Base-by-base conservation (phyloP, 2,329 filamentous ascomycete species). In the Talaromyces sp. region DNA sequence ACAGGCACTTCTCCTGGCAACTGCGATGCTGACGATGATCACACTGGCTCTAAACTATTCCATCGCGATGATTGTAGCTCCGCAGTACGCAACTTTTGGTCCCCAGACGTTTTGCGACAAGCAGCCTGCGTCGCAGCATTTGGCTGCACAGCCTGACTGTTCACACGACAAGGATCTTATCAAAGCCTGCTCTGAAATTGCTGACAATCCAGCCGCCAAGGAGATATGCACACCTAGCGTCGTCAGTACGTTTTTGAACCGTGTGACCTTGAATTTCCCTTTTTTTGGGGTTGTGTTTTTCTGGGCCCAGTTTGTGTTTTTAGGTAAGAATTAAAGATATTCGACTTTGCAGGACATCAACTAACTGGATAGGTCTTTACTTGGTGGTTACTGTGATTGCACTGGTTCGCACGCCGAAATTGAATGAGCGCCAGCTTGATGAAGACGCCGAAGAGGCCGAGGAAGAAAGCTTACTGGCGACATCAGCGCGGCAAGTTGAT, bases 271-370 rank as follows among this genome's bases (percentile, higher is more conserved):
- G 70, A 96, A 95, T 72, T 99, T 94, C 83, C 92, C 94, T 6
- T 91, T 97, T 72, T 96, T 99, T 70, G 94, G 94, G 11, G 86
- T 88, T 11, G 79, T 97, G n/a, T 85, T 91, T 66, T 99, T 97
- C 75, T 99, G 92, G 92, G 90, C 92, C 0, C 94, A 99, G 69
- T 97, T 97, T 71, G 89, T 84, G 12, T 97, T 99, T 77, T 77
- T 99, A 50, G 88, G 79, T 79, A 73, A 66, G 70, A 38, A n/a
- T 29, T 3, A 29, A 7, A 3, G 24, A 52, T 52, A 12, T 19
- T 27, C 48, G 24, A 32, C n/a, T 46, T 21, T 8, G 9, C 50
- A 48, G 12, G 19, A 57, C 11, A 41, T 19, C 17, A 14, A n/a
- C 17, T 50, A n/a, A 46, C n/a, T 21, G 35, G 59, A 52, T 56